A percentile compares a stretch with the other conserved stretches of the same genome.
These are phyloP conservation scores for Candida schatavii DNA, from an alignment of 805 yeast species.

Conservation along the genomic window DNA sequence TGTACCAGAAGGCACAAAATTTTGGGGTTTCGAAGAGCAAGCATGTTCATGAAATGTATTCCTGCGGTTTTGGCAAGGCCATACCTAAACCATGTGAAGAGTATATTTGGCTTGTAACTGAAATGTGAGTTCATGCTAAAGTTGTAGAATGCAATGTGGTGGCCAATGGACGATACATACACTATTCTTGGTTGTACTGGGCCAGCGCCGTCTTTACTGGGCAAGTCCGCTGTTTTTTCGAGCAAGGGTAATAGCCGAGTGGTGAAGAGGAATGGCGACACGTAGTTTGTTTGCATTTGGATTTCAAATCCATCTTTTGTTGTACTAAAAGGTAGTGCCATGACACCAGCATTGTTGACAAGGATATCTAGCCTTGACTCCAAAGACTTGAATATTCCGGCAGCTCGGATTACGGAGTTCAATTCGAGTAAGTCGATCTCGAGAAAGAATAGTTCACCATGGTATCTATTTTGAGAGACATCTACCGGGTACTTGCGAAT, in stretches of 20 bases:
- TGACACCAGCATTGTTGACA: constrained; percentile 76
- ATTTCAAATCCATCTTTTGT: constrained; percentile 75
- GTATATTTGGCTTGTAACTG: constrained; percentile 58
- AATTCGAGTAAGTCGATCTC: constrained; percentile 37
- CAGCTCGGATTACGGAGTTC: constrained; percentile 41
- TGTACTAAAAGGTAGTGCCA: constrained; percentile 65
- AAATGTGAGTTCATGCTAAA: constrained; percentile 49
- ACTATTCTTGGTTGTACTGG: constrained; percentile 52
- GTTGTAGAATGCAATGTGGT: constrained; percentile 47
- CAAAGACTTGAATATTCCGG: constrained; percentile 37
- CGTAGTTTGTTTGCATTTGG: constrained; percentile 75
- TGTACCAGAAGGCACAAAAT: constrained; percentile 65
- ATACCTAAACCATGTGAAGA: constrained; percentile 77
- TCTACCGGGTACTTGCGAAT: constrained; percentile 17
- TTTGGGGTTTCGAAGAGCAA: constrained; percentile 65
- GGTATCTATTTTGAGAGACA: constrained; percentile 17
- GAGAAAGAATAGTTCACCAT: constrained; percentile 36
- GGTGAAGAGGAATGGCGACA: constrained; percentile 72
- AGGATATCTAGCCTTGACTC: constrained; percentile 59
- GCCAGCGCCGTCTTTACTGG: constrained; percentile 13
- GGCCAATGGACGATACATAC: constrained; percentile 65
- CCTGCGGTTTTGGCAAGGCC: constrained; percentile 76
- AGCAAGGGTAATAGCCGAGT: constrained; percentile 54
- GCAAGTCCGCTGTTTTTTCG: constrained; percentile 35
- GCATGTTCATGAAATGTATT: constrained; percentile 65